Conservation (phyloP, 2,329 filamentous ascomycete genomes). For the Epichloe baconii region DNA sequence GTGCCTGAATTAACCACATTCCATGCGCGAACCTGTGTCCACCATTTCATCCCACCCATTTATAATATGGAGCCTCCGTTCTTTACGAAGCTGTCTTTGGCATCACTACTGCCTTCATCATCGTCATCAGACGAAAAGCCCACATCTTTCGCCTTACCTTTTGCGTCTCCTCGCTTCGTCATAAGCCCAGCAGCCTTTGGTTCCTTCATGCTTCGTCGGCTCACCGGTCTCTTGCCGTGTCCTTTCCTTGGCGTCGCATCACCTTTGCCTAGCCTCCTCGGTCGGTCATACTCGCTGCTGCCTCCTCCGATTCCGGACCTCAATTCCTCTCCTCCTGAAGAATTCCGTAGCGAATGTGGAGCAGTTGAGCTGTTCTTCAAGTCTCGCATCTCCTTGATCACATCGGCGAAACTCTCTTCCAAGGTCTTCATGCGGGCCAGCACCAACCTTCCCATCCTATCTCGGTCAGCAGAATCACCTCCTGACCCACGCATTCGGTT, state of each 20-base stretch:
- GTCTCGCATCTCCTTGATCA: conserved; percentile 68
- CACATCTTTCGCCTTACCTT: conserved; percentile 37
- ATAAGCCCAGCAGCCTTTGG: conserved; percentile 17
- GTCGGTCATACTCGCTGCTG: conserved; percentile 19
- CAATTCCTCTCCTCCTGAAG: conserved; percentile 31
- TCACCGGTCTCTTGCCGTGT: conserved; percentile 20
- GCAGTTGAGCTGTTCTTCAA: conserved; percentile 36
- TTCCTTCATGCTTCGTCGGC: conserved; percentile 30
- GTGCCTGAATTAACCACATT: neutral
- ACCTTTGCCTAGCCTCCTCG: conserved; percentile 16
- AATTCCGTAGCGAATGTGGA: conserved; percentile 37
- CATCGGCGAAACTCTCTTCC: conserved; percentile 79
- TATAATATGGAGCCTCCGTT: conserved; percentile 31
- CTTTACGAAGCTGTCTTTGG: conserved; percentile 16
- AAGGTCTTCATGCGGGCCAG: conserved; percentile 84
- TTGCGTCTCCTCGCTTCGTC: conserved; percentile 18
- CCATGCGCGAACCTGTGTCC: neutral
- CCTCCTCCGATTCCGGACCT: conserved; percentile 21
- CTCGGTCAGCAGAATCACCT: conserved; percentile 33
- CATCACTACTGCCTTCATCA: conserved; percentile 20
- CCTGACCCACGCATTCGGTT: conserved; percentile 35
- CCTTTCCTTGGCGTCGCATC: conserved; percentile 16
- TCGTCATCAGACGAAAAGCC: conserved; percentile 24
- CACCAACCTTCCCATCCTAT: conserved; percentile 68
- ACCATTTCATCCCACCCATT: neutral